Conservation (phyloP, 2,329 filamentous ascomycete species). For the Cladosporium oxysporum region DNA sequence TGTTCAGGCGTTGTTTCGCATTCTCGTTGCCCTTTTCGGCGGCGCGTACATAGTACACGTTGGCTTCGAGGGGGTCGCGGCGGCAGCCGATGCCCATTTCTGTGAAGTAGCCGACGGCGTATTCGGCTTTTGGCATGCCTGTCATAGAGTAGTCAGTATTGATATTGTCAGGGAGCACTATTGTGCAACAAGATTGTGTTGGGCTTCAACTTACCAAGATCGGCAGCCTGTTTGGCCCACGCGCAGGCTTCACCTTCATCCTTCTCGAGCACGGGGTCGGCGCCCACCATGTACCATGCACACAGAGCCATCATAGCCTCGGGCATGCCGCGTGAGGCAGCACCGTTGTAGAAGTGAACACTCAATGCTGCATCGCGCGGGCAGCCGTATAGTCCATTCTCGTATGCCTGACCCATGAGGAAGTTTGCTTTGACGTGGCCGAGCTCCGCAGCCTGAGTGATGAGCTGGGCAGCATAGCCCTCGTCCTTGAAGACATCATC, state of each 20-base stretch:
- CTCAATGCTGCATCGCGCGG: slow-evolving; percentile 89
- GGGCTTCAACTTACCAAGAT: slow-evolving; percentile 69
- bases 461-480: slow-evolving; percentile 86
- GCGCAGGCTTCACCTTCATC: slow-evolving; percentile 96
- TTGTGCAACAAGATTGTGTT: neutral
- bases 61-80: slow-evolving; percentile 91
- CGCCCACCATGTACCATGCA: slow-evolving; percentile 97
- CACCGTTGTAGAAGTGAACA: slow-evolving; percentile 95
- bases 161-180: neutral
- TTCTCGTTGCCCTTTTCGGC: slow-evolving; percentile 89
- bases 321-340: slow-evolving; percentile 80
- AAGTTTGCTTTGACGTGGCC: slow-evolving; percentile 85
- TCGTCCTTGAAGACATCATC: slow-evolving; percentile 92
- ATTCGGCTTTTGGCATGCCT: slow-evolving; percentile 75
- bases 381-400: slow-evolving; percentile 84
- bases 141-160: neutral
- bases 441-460: slow-evolving; percentile 90
- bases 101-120: slow-evolving; percentile 94
- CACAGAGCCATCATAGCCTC: slow-evolving; percentile 97
- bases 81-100: slow-evolving; percentile 98
- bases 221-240: slow-evolving; percentile 86
- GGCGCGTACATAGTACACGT: slow-evolving; percentile 97
- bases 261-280: slow-evolving; percentile 86
- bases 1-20: slow-evolving; percentile 80
- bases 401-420: slow-evolving; percentile 93